A percentile compares a stretch with the other conserved stretches of the same genome.
phyloP scores from a whole-genome alignment of 208 protist species.

The Porcisia deanei region DNA sequence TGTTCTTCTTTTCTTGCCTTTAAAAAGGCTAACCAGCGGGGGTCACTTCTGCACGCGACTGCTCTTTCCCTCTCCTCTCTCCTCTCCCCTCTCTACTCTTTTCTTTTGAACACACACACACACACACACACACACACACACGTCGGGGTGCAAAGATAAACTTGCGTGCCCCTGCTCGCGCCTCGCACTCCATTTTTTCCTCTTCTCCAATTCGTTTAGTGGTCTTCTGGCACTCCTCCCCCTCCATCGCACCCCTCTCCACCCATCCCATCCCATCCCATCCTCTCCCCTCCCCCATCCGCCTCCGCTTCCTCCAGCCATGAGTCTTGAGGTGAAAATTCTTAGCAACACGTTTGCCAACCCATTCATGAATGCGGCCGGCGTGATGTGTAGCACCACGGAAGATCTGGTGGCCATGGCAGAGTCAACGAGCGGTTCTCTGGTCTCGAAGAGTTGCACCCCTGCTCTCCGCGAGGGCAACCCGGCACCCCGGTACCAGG shows the following conservation, averaged over 20 bases:
- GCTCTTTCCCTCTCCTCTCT: background rate
- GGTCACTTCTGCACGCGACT: too few relatives aligned
- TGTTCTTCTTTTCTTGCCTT: too few relatives aligned
- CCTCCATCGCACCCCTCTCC: too few relatives aligned
- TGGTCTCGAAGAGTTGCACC: slow-evolving; percentile 90
- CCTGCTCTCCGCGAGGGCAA: slow-evolving; percentile 67
- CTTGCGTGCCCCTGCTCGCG: background rate
- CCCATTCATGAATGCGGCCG: slow-evolving; percentile 90
- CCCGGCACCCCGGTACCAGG: slow-evolving; percentile 77
- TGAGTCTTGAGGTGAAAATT: slow-evolving; percentile 72
- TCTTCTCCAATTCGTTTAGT: too few relatives aligned
- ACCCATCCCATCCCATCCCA: too few relatives aligned
- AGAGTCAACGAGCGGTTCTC: slow-evolving; percentile 58
- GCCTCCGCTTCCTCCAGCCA: slow-evolving; percentile 10
- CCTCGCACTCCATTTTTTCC: background rate
- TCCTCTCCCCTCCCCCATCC: background rate
- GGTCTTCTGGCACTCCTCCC: too few relatives aligned
- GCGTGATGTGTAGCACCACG: slow-evolving; percentile 72
- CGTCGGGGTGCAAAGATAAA: background rate
- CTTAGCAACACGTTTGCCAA: slow-evolving; percentile 68
- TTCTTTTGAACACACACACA: background rate
- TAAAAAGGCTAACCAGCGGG: too few relatives aligned
- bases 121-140: background rate
- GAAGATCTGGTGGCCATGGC: slow-evolving; percentile 68
- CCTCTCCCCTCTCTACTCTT: background rate